A percentile compares a stretch with the other conserved stretches of the same genome.
These are phyloP conservation scores for Dryas integrifolia DNA, from an alignment of 331 rosid species.

Conservation along the genomic window DNA sequence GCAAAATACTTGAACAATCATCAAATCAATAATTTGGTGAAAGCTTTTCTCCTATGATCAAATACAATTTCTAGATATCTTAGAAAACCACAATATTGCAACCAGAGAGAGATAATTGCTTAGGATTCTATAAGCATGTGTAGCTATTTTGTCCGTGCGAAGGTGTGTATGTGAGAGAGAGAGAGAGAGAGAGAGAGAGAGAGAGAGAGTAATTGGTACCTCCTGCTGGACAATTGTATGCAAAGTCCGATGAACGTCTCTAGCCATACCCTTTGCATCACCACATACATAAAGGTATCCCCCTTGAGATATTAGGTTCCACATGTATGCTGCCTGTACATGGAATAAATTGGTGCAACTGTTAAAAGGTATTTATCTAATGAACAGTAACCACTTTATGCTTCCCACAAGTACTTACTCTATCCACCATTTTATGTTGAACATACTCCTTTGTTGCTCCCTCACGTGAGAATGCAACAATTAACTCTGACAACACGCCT, in stretches of 20 bases:
- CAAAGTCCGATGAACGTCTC: conserved; percentile 83
- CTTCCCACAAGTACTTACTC: conserved; percentile 42
- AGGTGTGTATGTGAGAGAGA: neutral
- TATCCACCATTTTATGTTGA: conserved; percentile 80
- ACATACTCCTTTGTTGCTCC: conserved; percentile 84
- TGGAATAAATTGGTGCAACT: conserved; percentile 18
- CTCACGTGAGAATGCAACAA: conserved; percentile 86
- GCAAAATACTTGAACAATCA: neutral
- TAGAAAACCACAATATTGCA: neutral
- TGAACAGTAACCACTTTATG: conserved; percentile 6
- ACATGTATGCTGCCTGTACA: conserved; percentile 64
- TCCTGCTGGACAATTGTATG: conserved; percentile 76
- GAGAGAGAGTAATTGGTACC: conserved; percentile 40
- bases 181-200: conserved; percentile 30
- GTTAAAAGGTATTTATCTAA: conserved; percentile 20
- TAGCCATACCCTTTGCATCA: conserved; percentile 97
- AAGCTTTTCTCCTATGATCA: neutral
- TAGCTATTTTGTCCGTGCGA: neutral
- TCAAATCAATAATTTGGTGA: neutral
- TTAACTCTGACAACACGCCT: conserved; percentile 71
- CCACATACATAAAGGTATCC: conserved; percentile 92
- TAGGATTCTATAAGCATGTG: neutral
- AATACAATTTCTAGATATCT: neutral
- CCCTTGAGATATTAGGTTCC: conserved; percentile 73
- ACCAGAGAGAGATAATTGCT: neutral